A percentile compares a stretch with the other conserved stretches of the same genome.
These are phyloP conservation scores for Colletotrichum kahawae DNA, from an alignment of 2,329 filamentous ascomycete genomes.

Conservation along the genomic window DNA sequence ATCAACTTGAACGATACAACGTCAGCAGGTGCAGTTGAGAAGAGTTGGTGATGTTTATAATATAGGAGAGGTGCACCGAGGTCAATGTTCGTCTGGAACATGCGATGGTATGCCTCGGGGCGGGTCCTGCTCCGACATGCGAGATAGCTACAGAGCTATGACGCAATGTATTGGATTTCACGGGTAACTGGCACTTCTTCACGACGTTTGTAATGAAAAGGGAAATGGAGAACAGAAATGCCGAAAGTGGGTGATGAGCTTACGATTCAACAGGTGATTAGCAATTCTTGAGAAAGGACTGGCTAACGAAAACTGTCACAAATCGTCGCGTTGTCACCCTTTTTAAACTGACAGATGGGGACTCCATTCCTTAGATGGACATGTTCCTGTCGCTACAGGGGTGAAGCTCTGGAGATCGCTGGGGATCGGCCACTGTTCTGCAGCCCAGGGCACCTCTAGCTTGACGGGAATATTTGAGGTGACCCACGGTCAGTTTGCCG, in stretches of 20 bases:
- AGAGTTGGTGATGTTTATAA: background rate
- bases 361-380: background rate
- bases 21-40: background rate
- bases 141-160: slow-evolving; percentile 16
- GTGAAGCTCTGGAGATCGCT: slow-evolving; percentile 18
- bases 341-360: background rate
- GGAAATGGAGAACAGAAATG: background rate
- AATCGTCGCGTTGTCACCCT: background rate
- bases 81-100: slow-evolving; percentile 2
- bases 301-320: background rate
- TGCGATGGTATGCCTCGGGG: slow-evolving; percentile 15
- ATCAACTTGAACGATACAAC: background rate
- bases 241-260: background rate
- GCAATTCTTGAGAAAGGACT: background rate
- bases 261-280: background rate
- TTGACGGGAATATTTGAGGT: background rate
- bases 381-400: slow-evolving; percentile 13
- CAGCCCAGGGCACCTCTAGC: background rate
- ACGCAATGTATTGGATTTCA: slow-evolving; percentile 10
- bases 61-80: background rate
- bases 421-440: slow-evolving; percentile 7
- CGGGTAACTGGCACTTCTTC: background rate
- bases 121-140: slow-evolving; percentile 18
- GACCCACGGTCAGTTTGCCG: background rate
- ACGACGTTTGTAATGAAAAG: background rate